phyloP scores from a whole-genome alignment of 129 eudicot genomes.

The Apium graveolens region DNA sequence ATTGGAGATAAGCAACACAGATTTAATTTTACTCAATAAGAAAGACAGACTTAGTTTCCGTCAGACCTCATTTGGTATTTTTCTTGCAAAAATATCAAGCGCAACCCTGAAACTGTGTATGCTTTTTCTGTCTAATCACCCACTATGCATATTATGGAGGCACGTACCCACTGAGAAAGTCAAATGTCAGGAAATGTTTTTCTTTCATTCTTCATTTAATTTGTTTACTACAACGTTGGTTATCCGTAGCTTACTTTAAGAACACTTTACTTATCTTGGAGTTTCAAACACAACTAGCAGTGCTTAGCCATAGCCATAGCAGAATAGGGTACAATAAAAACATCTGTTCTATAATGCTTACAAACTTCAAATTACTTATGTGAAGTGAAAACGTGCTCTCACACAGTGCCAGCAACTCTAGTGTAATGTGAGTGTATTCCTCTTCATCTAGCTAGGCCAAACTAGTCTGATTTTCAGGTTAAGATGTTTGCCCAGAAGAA shows the following conservation, averaged over 20 bases:
- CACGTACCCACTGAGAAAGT: slow-evolving; percentile 48
- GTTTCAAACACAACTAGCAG: too few relatives aligned
- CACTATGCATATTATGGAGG: slow-evolving; percentile 65
- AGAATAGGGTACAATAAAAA: too few relatives aligned
- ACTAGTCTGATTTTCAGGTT: slow-evolving; percentile 64
- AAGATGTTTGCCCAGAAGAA: slow-evolving; percentile 44
- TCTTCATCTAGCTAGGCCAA: slow-evolving; percentile 58
- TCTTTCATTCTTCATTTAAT: too few relatives aligned
- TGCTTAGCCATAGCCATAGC: too few relatives aligned
- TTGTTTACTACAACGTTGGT: too few relatives aligned
- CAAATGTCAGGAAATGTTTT: background rate
- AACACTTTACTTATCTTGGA: too few relatives aligned
- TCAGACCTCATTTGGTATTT: background rate
- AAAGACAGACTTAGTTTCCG: background rate
- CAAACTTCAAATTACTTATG: too few relatives aligned
- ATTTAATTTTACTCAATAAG: background rate
- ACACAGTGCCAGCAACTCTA: slow-evolving; percentile 70
- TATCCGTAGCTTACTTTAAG: too few relatives aligned
- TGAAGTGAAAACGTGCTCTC: slow-evolving; percentile 10
- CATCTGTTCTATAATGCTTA: too few relatives aligned
- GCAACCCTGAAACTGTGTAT: slow-evolving; percentile 51
- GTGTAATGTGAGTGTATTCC: slow-evolving; percentile 52
- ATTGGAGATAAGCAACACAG: too few relatives aligned
- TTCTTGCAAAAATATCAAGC: slow-evolving; percentile 47
- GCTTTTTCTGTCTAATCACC: slow-evolving; percentile 52